phyloP scores from a whole-genome alignment of 2,329 filamentous ascomycete species.

The Botrytis hyacinthi region DNA sequence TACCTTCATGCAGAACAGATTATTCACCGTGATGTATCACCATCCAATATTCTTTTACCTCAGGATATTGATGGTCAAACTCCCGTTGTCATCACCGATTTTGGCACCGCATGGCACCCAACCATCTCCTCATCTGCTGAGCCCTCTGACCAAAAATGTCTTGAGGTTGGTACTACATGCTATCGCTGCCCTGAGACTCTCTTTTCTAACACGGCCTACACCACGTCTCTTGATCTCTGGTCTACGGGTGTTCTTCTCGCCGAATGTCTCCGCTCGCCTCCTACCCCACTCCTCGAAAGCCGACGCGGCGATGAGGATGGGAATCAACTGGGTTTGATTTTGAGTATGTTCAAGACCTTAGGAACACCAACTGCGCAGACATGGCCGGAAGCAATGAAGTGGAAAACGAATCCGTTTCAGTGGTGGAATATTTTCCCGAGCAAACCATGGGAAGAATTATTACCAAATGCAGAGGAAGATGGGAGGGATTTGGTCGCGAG shows the following conservation, averaged over 20 bases:
- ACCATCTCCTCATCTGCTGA: conserved; percentile 57
- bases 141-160: conserved; percentile 66
- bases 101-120: conserved; percentile 84
- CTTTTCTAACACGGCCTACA: conserved; percentile 78
- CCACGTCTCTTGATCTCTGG: conserved; percentile 80
- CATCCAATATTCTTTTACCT: conserved; percentile 77
- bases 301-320: conserved; percentile 72
- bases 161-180: conserved; percentile 88
- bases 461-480: conserved; percentile 57
- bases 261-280: conserved; percentile 61
- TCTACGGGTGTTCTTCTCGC: conserved; percentile 79
- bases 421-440: conserved; percentile 77
- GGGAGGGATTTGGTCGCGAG: conserved; percentile 64
- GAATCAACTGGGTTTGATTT: conserved; percentile 84
- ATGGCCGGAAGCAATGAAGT: conserved; percentile 76
- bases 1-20: conserved; percentile 73
- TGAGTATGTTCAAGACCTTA: conserved; percentile 87
- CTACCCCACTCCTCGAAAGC: conserved; percentile 74
- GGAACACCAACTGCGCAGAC: conserved; percentile 77
- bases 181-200: conserved; percentile 89
- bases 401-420: conserved; percentile 79
- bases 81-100: conserved; percentile 81
- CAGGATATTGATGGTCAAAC: conserved; percentile 53
- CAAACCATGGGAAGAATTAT: conserved; percentile 65
- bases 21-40: conserved; percentile 92